phyloP scores from a whole-genome alignment of 257 asterid species.

The Handroanthus guayacan region DNA sequence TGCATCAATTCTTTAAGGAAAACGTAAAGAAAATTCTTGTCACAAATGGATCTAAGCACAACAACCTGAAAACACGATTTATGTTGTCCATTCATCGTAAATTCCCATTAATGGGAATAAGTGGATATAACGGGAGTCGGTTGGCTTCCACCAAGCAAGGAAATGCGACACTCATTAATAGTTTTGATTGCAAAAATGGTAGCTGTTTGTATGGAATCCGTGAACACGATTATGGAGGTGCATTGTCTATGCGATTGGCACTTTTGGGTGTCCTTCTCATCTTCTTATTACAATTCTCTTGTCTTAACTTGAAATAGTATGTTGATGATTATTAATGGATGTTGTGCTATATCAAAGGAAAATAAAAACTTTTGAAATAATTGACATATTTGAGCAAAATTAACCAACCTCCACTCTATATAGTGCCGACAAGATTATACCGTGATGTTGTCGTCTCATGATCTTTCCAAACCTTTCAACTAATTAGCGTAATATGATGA shows the following conservation, averaged over 20 bases:
- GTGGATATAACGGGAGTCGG: constrained; percentile 28
- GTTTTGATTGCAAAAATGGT: not conserved
- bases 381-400: too few relatives aligned
- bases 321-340: too few relatives aligned
- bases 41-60: not conserved
- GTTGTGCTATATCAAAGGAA: too few relatives aligned
- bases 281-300: not conserved
- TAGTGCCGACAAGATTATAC: too few relatives aligned
- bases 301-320: too few relatives aligned
- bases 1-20: not conserved
- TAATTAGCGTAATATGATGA: too few relatives aligned
- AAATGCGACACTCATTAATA: not conserved
- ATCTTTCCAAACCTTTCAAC: too few relatives aligned
- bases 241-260: constrained; percentile 44
- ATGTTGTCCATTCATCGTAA: constrained; percentile 28
- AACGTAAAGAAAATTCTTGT: constrained; percentile 18
- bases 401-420: too few relatives aligned
- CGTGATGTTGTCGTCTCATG: too few relatives aligned
- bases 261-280: constrained; percentile 33
- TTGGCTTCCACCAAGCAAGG: constrained; percentile 36
- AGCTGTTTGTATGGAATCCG: constrained; percentile 3
- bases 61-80: constrained; percentile 40
- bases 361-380: too few relatives aligned
- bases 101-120: not conserved
- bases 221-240: constrained; percentile 36